A percentile compares a stretch with the other conserved stretches of the same genome.
phyloP scores from a whole-genome alignment of 805 yeast genomes.

The Debaryomyces prosopidis region DNA sequence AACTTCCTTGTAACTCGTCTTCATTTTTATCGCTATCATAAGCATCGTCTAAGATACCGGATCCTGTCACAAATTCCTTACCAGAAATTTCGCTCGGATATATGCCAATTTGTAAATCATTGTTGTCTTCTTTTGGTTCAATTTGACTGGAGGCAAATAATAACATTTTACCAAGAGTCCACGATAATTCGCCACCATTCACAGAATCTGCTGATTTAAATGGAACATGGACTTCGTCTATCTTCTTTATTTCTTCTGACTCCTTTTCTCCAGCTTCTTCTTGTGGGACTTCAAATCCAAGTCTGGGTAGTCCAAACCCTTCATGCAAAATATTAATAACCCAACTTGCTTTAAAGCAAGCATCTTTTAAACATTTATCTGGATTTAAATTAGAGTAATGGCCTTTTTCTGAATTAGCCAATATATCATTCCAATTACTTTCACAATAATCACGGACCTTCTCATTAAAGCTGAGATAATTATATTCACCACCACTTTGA shows the following conservation, averaged over 20 bases:
- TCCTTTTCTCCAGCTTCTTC: slow-evolving; percentile 12
- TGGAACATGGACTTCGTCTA: slow-evolving; percentile 47
- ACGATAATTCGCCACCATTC: slow-evolving; percentile 83
- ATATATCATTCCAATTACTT: slow-evolving; percentile 62
- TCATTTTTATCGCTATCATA: slow-evolving; percentile 19
- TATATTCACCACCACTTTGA: slow-evolving; percentile 85
- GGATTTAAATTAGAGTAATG: slow-evolving; percentile 58
- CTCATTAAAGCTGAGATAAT: slow-evolving; percentile 65
- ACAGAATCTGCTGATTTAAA: slow-evolving; percentile 82
- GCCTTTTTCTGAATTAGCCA: slow-evolving; percentile 54
- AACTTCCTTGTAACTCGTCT: slow-evolving; percentile 5
- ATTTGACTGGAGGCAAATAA: slow-evolving; percentile 78
- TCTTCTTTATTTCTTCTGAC: slow-evolving; percentile 29
- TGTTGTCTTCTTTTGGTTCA: slow-evolving; percentile 16
- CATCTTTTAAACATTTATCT: slow-evolving; percentile 53
- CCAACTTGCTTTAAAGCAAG: slow-evolving; percentile 97
- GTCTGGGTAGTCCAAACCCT: slow-evolving; percentile 85
- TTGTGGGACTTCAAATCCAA: slow-evolving; percentile 48
- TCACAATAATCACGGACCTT: slow-evolving; percentile 74
- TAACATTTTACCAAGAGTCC: slow-evolving; percentile 92
- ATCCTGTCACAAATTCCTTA: slow-evolving; percentile 31
- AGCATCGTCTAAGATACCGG: slow-evolving; percentile 12
- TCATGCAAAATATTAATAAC: slow-evolving; percentile 85
- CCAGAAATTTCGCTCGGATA: slow-evolving; percentile 40
- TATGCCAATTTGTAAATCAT: slow-evolving; percentile 34